Evolutionary conservation across 768 basidiomycete genomes (phyloP).

Genomic region (Panus rudis): DNA sequence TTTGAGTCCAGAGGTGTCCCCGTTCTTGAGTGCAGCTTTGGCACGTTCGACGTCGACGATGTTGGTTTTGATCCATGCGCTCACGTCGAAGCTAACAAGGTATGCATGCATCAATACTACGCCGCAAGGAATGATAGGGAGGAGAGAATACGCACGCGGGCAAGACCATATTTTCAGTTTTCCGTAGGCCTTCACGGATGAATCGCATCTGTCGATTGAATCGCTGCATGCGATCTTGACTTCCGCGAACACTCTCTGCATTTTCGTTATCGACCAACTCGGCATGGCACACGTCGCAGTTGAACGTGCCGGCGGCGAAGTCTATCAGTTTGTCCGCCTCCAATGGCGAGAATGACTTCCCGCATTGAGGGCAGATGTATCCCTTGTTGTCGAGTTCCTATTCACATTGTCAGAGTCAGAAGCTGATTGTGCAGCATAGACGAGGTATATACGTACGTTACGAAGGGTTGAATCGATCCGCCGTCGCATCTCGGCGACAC

Average conservation of each 20-base stretch:
- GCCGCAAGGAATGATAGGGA: not conserved
- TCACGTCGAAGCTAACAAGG: conserved; percentile 65
- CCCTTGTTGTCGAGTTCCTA: conserved; percentile 97
- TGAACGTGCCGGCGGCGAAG: conserved; percentile 52
- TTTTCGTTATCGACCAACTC: conserved; percentile 92
- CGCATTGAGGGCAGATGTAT: conserved; percentile 91
- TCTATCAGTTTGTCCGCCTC: conserved; percentile 85
- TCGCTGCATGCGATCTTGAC: conserved; percentile 92
- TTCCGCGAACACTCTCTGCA: conserved; percentile 74
- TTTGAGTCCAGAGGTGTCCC: conserved; percentile 63
- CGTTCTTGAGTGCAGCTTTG: conserved; percentile 36
- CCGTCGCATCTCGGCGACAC: conserved; percentile 86
- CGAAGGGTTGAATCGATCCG: conserved; percentile 85
- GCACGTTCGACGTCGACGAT: conserved; percentile 52
- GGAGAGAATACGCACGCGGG: conserved; percentile 53
- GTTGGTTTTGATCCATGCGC: conserved; percentile 73
- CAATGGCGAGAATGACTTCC: conserved; percentile 74
- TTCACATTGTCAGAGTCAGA: not conserved
- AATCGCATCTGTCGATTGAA: conserved; percentile 90
- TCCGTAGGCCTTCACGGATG: conserved; percentile 80
- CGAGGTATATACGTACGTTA: conserved; percentile 49
- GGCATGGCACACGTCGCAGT: conserved; percentile 82
- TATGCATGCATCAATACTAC: no score
- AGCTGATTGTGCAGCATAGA: not conserved
- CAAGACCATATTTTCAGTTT: conserved; percentile 80